Evolutionary conservation across 257 asterid genomes (phyloP).

Genomic region (Cynanchum wilfordii): DNA sequence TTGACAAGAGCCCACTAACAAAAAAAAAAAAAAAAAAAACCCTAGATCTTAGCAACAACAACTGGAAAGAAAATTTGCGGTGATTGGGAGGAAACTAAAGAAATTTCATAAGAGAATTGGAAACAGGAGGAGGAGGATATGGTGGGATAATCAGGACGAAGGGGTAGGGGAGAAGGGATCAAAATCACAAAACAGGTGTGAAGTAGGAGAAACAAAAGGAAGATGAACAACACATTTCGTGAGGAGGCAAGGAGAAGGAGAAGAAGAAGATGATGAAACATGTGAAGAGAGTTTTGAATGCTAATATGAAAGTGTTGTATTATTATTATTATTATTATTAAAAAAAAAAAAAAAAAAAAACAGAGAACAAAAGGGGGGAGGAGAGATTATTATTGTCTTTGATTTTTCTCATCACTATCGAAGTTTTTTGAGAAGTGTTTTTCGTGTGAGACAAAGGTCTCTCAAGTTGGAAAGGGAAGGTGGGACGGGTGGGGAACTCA

Average conservation of each 20-base stretch:
- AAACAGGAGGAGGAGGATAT: background rate
- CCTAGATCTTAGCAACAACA: constrained; percentile 15
- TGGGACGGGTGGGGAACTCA: background rate
- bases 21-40: background rate
- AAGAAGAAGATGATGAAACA: constrained; percentile 11
- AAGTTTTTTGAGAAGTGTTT: background rate
- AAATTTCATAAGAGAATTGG: background rate
- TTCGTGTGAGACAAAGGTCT: constrained; percentile 5
- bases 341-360: background rate
- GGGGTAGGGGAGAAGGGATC: background rate
- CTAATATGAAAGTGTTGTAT: background rate
- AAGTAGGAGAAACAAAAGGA: constrained; percentile 8
- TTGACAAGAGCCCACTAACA: background rate
- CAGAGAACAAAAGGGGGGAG: too few relatives aligned
- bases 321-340: background rate
- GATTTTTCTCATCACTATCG: background rate
- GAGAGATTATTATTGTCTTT: too few relatives aligned
- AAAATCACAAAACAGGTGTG: constrained; percentile 10
- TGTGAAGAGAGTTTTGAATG: constrained; percentile 22
- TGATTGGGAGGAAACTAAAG: background rate
- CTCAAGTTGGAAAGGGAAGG: background rate
- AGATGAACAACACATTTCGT: constrained; percentile 32
- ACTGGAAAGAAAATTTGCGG: background rate
- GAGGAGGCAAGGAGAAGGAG: constrained; percentile 11
- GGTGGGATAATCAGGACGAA: background rate